A percentile compares a stretch with the other conserved stretches of the same genome.
These are phyloP conservation scores for Rhizophora apiculata DNA, from an alignment of 345 rosid species.

Conservation along the genomic window DNA sequence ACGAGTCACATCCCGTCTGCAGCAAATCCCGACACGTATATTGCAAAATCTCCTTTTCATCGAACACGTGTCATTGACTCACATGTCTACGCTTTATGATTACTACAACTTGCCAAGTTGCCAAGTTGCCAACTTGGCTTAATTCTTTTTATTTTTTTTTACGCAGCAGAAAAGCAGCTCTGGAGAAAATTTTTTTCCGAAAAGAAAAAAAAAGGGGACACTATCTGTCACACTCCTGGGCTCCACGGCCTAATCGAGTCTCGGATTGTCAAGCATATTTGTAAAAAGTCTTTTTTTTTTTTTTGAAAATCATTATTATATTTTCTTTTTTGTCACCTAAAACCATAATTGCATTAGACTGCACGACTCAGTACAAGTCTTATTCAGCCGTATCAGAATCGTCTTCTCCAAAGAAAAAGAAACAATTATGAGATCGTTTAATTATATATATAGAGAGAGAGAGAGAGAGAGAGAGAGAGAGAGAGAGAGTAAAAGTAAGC, in stretches of 20 bases:
- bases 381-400: too few relatives aligned
- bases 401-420: too few relatives aligned
- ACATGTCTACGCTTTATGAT: neutral
- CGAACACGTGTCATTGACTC: slow-evolving; percentile 23
- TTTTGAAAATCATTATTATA: neutral
- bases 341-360: neutral
- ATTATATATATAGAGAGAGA: too few relatives aligned
- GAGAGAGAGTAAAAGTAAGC: too few relatives aligned
- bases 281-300: too few relatives aligned
- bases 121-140: neutral
- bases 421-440: too few relatives aligned
- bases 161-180: too few relatives aligned
- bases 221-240: neutral
- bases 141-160: too few relatives aligned
- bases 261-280: slow-evolving; percentile 20
- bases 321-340: neutral
- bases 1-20: slow-evolving; percentile 23
- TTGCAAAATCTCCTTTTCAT: neutral
- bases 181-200: too few relatives aligned
- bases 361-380: neutral
- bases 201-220: too few relatives aligned
- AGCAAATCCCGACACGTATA: slow-evolving; percentile 12
- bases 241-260: slow-evolving; percentile 18
- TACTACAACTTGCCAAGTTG: slow-evolving; percentile 30
- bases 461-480: too few relatives aligned